A percentile compares a stretch with the other conserved stretches of the same genome.
phyloP scores from a whole-genome alignment of 495 filamentous ascomycete species.

The Hypoxylon fuscum region DNA sequence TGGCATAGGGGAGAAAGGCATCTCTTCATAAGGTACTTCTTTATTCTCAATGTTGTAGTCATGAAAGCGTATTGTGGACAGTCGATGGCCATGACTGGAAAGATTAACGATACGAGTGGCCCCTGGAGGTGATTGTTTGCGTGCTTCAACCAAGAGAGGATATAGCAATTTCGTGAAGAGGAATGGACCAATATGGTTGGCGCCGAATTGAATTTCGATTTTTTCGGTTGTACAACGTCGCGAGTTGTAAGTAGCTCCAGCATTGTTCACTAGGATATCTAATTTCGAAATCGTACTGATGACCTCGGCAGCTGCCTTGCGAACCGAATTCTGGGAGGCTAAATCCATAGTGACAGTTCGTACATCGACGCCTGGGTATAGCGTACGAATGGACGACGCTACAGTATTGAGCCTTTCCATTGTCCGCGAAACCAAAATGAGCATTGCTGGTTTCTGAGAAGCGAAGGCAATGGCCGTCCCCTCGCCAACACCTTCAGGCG shows the following conservation, averaged over 20 bases:
- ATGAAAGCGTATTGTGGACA: conserved; percentile 63
- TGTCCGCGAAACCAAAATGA: conserved; percentile 66
- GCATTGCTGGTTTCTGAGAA: conserved; percentile 57
- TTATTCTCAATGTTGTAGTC: conserved; percentile 65
- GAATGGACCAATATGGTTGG: conserved; percentile 69
- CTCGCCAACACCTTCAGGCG: conserved; percentile 62
- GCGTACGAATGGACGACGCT: conserved; percentile 46
- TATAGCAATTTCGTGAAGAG: conserved; percentile 66
- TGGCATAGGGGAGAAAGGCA: conserved; percentile 42
- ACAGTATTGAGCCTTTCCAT: conserved; percentile 59
- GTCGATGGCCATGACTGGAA: conserved; percentile 59
- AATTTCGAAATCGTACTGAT: conserved; percentile 50
- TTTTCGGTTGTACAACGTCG: conserved; percentile 50
- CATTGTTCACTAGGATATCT: conserved; percentile 68
- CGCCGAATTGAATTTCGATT: conserved; percentile 66
- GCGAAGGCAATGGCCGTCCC: conserved; percentile 63
- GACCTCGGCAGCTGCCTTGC: conserved; percentile 54
- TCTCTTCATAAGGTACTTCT: conserved; percentile 50
- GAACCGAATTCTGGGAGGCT: conserved; percentile 54
- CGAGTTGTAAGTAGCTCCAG: conserved; percentile 51
- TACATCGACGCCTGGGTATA: conserved; percentile 48
- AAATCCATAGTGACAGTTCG: conserved; percentile 57
- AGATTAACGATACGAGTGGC: conserved; percentile 56
- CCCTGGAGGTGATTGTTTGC: conserved; percentile 41
- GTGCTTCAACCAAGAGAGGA: conserved; percentile 53